phyloP scores from a whole-genome alignment of 441 rosid genomes.

The Corymbia citriodora region DNA sequence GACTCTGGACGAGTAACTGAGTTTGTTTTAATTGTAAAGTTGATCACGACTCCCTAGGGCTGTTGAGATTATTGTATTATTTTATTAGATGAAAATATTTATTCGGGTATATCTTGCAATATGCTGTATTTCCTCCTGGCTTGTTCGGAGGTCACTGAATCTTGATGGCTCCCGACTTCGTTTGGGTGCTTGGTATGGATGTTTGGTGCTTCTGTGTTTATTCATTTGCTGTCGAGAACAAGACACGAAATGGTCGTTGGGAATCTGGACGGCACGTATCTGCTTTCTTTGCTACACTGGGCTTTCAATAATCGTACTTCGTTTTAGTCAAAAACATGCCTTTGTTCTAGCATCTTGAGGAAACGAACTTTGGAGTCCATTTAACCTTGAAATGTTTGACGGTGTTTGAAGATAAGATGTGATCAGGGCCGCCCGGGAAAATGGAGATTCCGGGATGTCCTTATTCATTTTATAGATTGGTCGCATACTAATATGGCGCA shows the following conservation, averaged over 20 bases:
- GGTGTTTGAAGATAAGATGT: neutral
- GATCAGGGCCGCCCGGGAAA: neutral
- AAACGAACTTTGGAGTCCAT: neutral
- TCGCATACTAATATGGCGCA: accelerated
- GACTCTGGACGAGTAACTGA: neutral
- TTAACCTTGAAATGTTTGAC: neutral
- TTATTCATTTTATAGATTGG: neutral
- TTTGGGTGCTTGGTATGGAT: neutral
- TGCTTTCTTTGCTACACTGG: neutral
- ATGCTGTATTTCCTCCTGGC: neutral
- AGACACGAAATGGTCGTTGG: neutral
- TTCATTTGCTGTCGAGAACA: neutral
- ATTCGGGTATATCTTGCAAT: neutral
- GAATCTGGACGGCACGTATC: neutral
- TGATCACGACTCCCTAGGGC: neutral
- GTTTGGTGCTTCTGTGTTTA: neutral
- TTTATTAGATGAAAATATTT: neutral
- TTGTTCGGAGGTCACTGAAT: neutral
- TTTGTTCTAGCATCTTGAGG: neutral
- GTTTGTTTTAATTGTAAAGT: neutral
- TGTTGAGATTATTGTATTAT: neutral
- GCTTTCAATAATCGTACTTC: neutral
- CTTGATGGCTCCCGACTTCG: neutral
- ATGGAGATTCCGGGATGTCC: neutral
- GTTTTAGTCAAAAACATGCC: neutral